Evolutionary conservation across 495 filamentous ascomycete species (phyloP), one percentile per base, ranked within the genome.

Genomic region (Daldinia vernicosa): DNA sequence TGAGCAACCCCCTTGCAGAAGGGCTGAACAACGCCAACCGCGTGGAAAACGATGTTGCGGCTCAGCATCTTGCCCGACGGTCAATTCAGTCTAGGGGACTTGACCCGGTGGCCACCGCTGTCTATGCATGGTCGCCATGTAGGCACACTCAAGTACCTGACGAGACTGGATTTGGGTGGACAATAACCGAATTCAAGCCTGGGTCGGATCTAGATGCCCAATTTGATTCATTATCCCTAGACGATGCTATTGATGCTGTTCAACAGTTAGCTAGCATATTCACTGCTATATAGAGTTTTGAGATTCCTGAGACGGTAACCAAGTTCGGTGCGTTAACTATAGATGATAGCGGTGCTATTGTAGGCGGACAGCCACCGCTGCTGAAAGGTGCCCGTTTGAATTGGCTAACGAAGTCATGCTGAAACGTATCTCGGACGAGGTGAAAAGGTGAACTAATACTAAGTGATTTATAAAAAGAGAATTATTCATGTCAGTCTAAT

Each of bases 1-100:
- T 63, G 33, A 63, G 47, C 50, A 63, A 63, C 50, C 60, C 60
- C 15, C 50, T 63, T 17, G 60, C 50, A 22, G 60, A 63, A 19
- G 47, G 60, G 3, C 14, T 63, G 14, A 55, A 63, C 26, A 55
- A 63, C 12, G 60, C 50, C 22, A 55, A 55, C 35, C 60, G 60
- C 26, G 50, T 63, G 26, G 22, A 63, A 47, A 63, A 55, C 30
- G 60, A 63, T 17, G 35, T 63, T 11, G 60, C 60, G 11, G 47
- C 60, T 4, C 60, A 63, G 22, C n/a, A 63, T 19, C 60, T 54
- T 17, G 60, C 60, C 22, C 33, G 35, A 15, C 3, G 15, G 35
- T 12, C 35, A 37, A 37, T 37, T 4, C 12, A 33, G 14, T 43
- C 60, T 14, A 47, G 19, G 4, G 60, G 35, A 22, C 24, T 63